Base-by-base conservation (phyloP, 257 asterid species). In the Paraleonurus japonicus region DNA sequence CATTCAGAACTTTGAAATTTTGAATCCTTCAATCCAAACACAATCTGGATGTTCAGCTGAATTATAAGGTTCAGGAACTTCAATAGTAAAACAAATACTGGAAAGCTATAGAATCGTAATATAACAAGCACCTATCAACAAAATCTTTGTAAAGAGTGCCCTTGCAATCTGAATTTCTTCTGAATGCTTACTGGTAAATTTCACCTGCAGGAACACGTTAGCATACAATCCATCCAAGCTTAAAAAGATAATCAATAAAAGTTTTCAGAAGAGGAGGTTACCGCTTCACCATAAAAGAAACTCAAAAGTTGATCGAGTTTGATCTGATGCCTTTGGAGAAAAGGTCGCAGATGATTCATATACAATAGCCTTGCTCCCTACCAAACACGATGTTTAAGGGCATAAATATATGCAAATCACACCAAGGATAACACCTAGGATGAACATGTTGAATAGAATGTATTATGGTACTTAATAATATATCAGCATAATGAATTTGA, bases 331-430 rank as follows among this genome's bases (percentile, higher is more conserved):
- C 67, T 86, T 71, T 35, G 79, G 76, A 90, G 91, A 79, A 93
- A 90, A 1, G 97, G 96, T 22, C 88, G 86, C 73, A 93, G 79
- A 76, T 87, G 80, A 66, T 82, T 86, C 81, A 51, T 80, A 79
- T 90, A 93, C 87, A 93, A 69, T 53, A 82, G 81, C 78, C 70
- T 82, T 33, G 98, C 96, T 48, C 98, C 98, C 98, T 93, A 84
- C 74, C 68, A 81, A 63, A 61, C 37, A 81, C 65, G 19, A 73
- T 41, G 15, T 22, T 32, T 15, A 47, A 45, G 69, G 28, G 39
- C 60, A 70, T 71, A 9, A 73, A 9, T 35, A 48, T 80, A 65
- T 11, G 15, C 28, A 54, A 30, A 65, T 11, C 39, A 48, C 19
- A 62, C 69, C 28, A 33, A 39, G 54, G 33, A 62, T 35, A 45